Conservation (phyloP, 176 grass and related monocot species). For the Puccinellia tenuiflora region DNA sequence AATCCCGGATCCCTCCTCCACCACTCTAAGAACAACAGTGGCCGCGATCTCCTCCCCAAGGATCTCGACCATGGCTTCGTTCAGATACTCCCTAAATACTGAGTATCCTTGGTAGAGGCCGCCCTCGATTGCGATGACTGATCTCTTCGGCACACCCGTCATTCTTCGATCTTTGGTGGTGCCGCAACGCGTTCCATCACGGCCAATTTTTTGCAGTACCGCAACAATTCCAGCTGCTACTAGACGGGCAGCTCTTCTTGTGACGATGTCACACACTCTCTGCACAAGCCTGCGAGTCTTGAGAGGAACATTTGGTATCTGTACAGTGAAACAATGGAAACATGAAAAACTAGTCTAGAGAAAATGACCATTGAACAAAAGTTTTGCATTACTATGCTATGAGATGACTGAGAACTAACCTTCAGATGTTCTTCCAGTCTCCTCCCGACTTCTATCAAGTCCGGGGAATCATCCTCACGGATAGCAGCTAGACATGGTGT, state of each 20-base stretch:
- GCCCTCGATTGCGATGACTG: conserved; percentile 63
- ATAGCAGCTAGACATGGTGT: conserved; percentile 65
- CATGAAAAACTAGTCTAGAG: neutral
- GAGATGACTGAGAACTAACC: conserved; percentile 16
- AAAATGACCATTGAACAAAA: neutral
- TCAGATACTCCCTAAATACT: conserved; percentile 63
- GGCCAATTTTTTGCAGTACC: conserved; percentile 65
- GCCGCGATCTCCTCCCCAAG: conserved; percentile 61
- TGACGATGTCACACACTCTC: conserved; percentile 57
- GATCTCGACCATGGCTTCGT: conserved; percentile 76
- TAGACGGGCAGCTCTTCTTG: conserved; percentile 64
- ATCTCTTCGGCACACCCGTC: conserved; percentile 31
- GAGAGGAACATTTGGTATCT: conserved; percentile 55
- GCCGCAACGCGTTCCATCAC: conserved; percentile 55
- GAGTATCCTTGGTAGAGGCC: conserved; percentile 64
- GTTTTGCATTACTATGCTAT: neutral
- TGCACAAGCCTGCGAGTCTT: conserved; percentile 59
- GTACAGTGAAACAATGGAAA: neutral
- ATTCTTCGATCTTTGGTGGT: conserved; percentile 25
- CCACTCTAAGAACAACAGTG: conserved; percentile 48
- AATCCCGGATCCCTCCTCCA: conserved; percentile 64
- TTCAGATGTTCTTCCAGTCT: conserved; percentile 58
- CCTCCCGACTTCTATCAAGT: conserved; percentile 52
- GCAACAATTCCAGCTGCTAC: conserved; percentile 69
- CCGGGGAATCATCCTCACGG: conserved; percentile 58